Evolutionary conservation across 306 rosid species (phyloP).

Genomic region (Cucurbita moschata): DNA sequence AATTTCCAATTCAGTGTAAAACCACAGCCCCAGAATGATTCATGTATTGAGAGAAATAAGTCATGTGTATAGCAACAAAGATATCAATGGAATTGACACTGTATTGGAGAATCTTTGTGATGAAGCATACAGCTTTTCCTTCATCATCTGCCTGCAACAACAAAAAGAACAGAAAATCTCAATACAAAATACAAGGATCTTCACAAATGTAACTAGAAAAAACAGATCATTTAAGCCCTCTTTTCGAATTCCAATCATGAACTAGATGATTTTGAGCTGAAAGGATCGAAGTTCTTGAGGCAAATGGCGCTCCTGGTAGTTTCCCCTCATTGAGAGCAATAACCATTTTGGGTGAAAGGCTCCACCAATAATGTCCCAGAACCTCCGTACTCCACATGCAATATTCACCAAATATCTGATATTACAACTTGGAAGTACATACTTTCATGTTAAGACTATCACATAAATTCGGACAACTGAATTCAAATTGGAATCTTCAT

Average conservation of each 20-base stretch:
- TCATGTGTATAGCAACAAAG: constrained; percentile 36
- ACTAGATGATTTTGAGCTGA: constrained; percentile 60
- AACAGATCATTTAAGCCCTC: neutral
- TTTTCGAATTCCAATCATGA: constrained; percentile 32
- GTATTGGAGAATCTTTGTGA: constrained; percentile 17
- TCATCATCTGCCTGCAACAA: neutral
- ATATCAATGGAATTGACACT: constrained; percentile 22
- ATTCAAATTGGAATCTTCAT: constrained; percentile 18
- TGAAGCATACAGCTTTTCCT: neutral
- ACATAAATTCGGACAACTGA: neutral
- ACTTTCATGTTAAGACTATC: neutral
- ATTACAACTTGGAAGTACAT: constrained; percentile 8
- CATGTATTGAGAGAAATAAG: constrained; percentile 21
- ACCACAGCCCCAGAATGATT: constrained; percentile 19
- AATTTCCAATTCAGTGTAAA: constrained; percentile 27
- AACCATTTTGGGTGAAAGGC: constrained; percentile 35
- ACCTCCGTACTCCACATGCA: constrained; percentile 37
- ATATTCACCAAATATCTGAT: constrained; percentile 44
- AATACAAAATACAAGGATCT: neutral
- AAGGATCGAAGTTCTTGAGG: constrained; percentile 49
- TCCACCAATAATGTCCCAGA: constrained; percentile 47
- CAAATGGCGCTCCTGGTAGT: constrained; percentile 32
- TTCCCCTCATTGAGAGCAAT: constrained; percentile 27
- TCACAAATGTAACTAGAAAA: constrained; percentile 3
- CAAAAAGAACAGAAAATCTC: constrained; percentile 11